Base-by-base conservation (phyloP, 1,139 yeast species). In the Kodamaea suecica region DNA sequence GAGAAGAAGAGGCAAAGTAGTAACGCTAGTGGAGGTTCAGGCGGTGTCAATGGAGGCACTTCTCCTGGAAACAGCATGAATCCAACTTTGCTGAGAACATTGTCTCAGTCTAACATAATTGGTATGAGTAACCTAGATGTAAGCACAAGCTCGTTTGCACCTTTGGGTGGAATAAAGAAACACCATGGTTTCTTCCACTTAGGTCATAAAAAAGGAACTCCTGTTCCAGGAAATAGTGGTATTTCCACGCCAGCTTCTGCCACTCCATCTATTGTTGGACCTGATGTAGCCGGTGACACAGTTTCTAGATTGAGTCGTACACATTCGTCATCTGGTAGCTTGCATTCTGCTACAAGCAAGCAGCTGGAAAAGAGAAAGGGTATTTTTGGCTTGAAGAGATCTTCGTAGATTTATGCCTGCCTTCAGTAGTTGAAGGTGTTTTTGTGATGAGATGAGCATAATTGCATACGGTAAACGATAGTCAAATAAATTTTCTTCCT, bases 111-210 rank as follows among this genome's bases (percentile, higher is more conserved):
- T n/a, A 42, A 38, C 15, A 23, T 45, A 25, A 3, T 30, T 27
- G 32, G 12, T 2, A 20, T 23, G 21, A 31, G 27, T 25, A 13
- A 9, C 14, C 17, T 10, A 4, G 14, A 25, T 25, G 28, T 9
- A 25, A 25, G 28, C 17, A n/a, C 28, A 11, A 25, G 17, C 10
- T 25, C 28, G 15, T 13, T 25, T 12, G 15, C 28, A 4, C 28
- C 11, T 6, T 10, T 17, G 5, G 8, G 9, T 6, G 21, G 21
- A 6, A 5, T 41, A 44, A 29, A 23, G 32, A 21, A 29, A 15
- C 27, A 29, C 11, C 32, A 23, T n/a, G 5, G 63, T 6, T 42
- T 60, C 24, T 54, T 60, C 36, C 43, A 38, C 23, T 35, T 55
- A 29, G 48, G 53, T 19, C 46, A 45, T 35, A 51, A 47, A 41